These are phyloP conservation scores for Talaromyces sp. DNA, from an alignment of 2,329 filamentous ascomycete genomes.

Conservation along the genomic window DNA sequence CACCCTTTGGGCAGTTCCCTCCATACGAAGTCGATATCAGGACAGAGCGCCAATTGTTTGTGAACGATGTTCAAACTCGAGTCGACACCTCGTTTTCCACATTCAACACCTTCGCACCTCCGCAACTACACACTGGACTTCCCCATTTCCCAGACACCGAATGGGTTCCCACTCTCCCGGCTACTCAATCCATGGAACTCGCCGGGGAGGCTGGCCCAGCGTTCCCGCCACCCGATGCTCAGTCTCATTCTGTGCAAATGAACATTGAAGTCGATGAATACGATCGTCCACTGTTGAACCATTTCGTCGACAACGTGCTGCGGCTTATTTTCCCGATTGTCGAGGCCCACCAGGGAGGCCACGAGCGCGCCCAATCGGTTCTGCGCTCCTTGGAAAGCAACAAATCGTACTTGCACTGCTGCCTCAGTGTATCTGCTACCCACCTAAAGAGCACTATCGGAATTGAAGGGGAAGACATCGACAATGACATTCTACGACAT, in stretches of 20 bases:
- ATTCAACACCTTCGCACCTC: slow-evolving; percentile 85
- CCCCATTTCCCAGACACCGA: slow-evolving; percentile 60
- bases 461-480: slow-evolving; percentile 65
- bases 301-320: slow-evolving; percentile 84
- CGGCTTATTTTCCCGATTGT: slow-evolving; percentile 88
- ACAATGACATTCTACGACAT: slow-evolving; percentile 89
- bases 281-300: slow-evolving; percentile 80
- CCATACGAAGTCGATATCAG: slow-evolving; percentile 95
- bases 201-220: slow-evolving; percentile 15
- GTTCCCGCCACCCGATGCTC: slow-evolving; percentile 7
- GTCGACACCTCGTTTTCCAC: slow-evolving; percentile 85
- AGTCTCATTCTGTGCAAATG: slow-evolving; percentile 57
- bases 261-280: slow-evolving; percentile 79
- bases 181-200: slow-evolving; percentile 50
- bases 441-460: slow-evolving; percentile 78
- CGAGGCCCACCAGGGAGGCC: slow-evolving; percentile 82
- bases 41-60: slow-evolving; percentile 88
- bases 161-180: slow-evolving; percentile 69
- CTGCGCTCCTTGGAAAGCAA: slow-evolving; percentile 85
- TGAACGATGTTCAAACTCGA: slow-evolving; percentile 82
- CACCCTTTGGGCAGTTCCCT: slow-evolving; percentile 55
- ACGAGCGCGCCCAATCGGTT: slow-evolving; percentile 73
- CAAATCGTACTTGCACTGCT: slow-evolving; percentile 92
- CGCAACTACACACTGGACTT: slow-evolving; percentile 62
- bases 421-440: slow-evolving; percentile 85